Percentiles rank a stretch among this genome's conserved stretches.
phyloP scores from a whole-genome alignment of 2,329 filamentous ascomycete genomes.

The Sphaerulina musiva region DNA sequence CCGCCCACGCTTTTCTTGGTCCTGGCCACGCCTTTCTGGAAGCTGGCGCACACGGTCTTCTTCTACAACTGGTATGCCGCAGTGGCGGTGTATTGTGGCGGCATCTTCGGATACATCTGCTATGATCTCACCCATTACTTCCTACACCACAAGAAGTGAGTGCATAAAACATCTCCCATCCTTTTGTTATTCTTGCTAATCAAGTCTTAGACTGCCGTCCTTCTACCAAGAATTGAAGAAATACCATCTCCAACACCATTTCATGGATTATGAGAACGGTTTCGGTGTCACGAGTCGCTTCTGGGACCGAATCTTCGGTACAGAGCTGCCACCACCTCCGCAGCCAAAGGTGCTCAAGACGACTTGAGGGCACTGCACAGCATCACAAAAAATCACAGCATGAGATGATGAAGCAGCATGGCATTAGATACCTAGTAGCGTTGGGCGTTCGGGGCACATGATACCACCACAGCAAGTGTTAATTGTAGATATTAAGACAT shows the following conservation, averaged over 20 bases:
- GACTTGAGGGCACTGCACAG: conserved; percentile 19
- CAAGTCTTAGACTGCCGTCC: conserved; percentile 56
- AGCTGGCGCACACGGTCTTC: conserved; percentile 75
- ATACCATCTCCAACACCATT: conserved; percentile 94
- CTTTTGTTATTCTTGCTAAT: conserved; percentile 9
- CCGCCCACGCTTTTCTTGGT: conserved; percentile 79
- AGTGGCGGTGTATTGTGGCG: conserved; percentile 74
- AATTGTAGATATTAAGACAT: conserved; percentile 14
- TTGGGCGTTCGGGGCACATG: conserved; percentile 10
- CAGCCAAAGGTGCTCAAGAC: conserved; percentile 46
- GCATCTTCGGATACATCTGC: conserved; percentile 89
- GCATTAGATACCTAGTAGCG: conserved; percentile 1
- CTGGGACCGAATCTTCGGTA: conserved; percentile 91
- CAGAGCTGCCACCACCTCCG: conserved; percentile 59
- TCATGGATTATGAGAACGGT: conserved; percentile 94
- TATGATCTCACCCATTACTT: conserved; percentile 99
- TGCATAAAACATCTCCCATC: conserved; percentile 27
- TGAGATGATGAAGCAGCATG: conserved; percentile 4
- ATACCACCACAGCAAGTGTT: conserved; percentile 13
- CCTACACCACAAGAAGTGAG: conserved; percentile 82
- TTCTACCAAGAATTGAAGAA: conserved; percentile 95
- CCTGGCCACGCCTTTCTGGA: conserved; percentile 86
- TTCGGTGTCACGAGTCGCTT: conserved; percentile 95
- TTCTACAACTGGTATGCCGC: conserved; percentile 79
- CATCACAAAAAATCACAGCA: background rate